A percentile compares a stretch with the other conserved stretches of the same genome.
phyloP scores from a whole-genome alignment of 257 asterid genomes.

The Solanum pennellii region DNA sequence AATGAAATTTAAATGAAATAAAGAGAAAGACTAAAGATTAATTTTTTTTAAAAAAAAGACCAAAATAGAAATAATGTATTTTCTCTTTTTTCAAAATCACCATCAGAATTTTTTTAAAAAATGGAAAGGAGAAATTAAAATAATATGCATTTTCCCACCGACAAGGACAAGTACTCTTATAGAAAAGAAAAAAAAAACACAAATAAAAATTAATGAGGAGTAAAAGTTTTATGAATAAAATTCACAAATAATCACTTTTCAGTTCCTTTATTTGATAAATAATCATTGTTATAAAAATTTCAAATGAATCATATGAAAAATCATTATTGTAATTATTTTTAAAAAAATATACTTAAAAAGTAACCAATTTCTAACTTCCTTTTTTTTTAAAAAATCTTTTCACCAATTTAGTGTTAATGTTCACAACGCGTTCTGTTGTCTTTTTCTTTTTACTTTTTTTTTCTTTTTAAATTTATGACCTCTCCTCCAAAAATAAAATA shows the following conservation, averaged over 20 bases:
- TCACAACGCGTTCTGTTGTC: background rate
- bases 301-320: background rate
- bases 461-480: background rate
- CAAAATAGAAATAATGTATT: background rate
- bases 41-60: background rate
- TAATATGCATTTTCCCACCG: background rate
- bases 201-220: background rate
- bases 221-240: background rate
- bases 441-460: background rate
- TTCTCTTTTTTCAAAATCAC: background rate
- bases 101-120: background rate
- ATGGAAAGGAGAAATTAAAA: background rate
- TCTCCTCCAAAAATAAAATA: background rate
- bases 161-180: background rate
- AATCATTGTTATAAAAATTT: background rate
- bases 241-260: background rate
- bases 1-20: background rate
- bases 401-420: background rate
- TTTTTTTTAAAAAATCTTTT: background rate
- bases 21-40: background rate
- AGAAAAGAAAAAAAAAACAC: no score
- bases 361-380: background rate
- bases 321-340: background rate
- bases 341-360: background rate
- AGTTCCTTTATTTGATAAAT: background rate